Base-by-base conservation (phyloP, 495 filamentous ascomycete genomes). In the Xylona heveae region DNA sequence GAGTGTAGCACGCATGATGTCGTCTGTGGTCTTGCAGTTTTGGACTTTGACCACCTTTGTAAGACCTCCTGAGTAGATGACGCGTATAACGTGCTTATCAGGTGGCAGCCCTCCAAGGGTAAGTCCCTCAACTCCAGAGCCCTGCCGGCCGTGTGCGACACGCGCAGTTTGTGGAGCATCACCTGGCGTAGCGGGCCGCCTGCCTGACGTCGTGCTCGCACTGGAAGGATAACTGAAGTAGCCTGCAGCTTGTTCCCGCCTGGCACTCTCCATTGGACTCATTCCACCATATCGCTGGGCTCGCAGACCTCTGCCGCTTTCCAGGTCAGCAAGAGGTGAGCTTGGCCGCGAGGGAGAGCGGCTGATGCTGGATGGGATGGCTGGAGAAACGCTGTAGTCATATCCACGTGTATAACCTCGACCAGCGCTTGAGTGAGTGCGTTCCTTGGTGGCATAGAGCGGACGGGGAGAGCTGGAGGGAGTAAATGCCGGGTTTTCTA, bases 21-120 rank as follows among this genome's bases (percentile, higher is more conserved):
- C 81, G 39, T 95, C 88, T 20, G 78, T 69, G 1, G 76, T 90
- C 44, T 73, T 80, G 61, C 80, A 93, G 39, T 74, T 78, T 33
- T 78, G 74, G 30, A 95, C 74, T 46, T 82, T 78, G 34, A 95
- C 66, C 5, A 92, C 82, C 49, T 84, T 83, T 19, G 82, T 91
- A 35, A 77, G 71, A n/a, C 81, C 77, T 26, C 75, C 80, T 18
- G 73, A 78, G 38, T 84, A 91, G 43, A 95, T 93, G 23, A 95
- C 78, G 24, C 81, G 68, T 37, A 94, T 88, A 30, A 90, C 67
- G 24, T 78, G 71, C 44, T 80, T 73, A 44, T 79, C 74, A 24
- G 63, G 58, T 16, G 81, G 83, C 33, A 92, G 59, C 33, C 73
- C 65, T 20, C 77, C 74, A 60, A 91, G 82, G 20, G 79, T 68